Base-by-base conservation (phyloP, 306 rosid species). In the Sophora flavescens region DNA sequence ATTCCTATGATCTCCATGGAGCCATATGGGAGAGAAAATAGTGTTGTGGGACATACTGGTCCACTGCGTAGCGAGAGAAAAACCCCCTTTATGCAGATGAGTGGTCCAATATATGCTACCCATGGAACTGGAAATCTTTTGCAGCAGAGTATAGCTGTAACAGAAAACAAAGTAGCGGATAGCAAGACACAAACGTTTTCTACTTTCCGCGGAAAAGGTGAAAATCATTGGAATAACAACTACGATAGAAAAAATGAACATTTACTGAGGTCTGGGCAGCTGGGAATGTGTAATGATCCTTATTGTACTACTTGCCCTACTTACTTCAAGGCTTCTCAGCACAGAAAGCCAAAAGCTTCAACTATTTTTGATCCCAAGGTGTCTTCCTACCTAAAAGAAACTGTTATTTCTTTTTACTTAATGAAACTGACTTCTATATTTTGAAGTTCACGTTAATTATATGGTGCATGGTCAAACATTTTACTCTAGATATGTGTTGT, bases 241-340 rank as follows among this genome's bases (percentile, higher is more conserved):
- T 41, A 82, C 66, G 80, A 75, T 35, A 78, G 70, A 17, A 88
- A 75, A 66, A 91, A 89, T 66, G 96, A 91, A 61, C 95, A 89
- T 66, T 87, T 93, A 66, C 75, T 91, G 77, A 89, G 88, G 83
- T 93, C 98, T 66, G 98, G 98, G 56, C 97, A 87, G 73, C 69
- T 93, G 81, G 98, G 98, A 63, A 78, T 88, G 95, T 93, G 98
- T 78, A 88, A 84, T 80, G 98, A 93, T 84, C 98, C 98, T 75
- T 93, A 85, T 74, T 93, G 98, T 78, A 91, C 96, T 16, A 89
- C 91, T 58, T 94, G 98, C 84, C 98, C 98, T 71, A 83, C 95
- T 66, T 84, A 76, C 77, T 79, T 82, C 86, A 88, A 76, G 77
- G 62, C 84, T 65, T 9, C 86, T 72, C 88, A 79, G 63, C 87